Base-by-base conservation (phyloP, 2,329 filamentous ascomycete genomes). In the Alternaria postmessia region DNA sequence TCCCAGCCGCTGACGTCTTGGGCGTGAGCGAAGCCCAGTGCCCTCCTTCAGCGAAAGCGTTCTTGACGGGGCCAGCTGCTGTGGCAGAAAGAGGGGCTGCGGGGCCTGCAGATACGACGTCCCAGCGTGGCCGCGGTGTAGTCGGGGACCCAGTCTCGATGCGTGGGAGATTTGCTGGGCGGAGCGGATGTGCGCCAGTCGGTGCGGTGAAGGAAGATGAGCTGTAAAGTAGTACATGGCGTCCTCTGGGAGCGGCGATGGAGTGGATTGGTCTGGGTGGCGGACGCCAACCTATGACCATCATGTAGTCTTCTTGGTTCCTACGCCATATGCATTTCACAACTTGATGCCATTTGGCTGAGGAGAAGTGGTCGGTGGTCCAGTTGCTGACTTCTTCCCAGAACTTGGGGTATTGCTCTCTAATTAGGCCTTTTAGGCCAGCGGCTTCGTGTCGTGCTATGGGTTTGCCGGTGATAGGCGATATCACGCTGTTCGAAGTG, bases 91-190 rank as follows among this genome's bases (percentile, higher is more conserved):
- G 52, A 8, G 69, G 66, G 11, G 63, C 69, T 16, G 55, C 43
- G 7, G 65, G 65, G 0, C 63, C 61, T 11, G 51, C 22, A 3
- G 47, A 32, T 20, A 64, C 38, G 42, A 66, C 14, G 18, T 67
- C 67, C 67, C 69, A 69, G 7, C 65, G 63, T 18, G 59, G 54
- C n/a, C 65, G 61, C 18, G 68, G 54, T 8, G 48, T 63, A n/a
- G 30, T 43, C 5, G 61, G 36, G 7, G 53, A 16, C 4, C 38
- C 38, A 0, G 39, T 59, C 5, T 43, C 52, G 11, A 63, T 54
- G 16, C 43, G 47, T n/a, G 39, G 59, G 1, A 62, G 55, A 7
- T 56, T 41, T 2, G 48, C 53, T 16, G 59, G 59, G 1, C 43
- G 43, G 5, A 59, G 34, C 7, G 43, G 49, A 8, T 61, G 59